phyloP scores from a whole-genome alignment of 1,284 basidiomycete genomes.

The Cutaneotrichosporon mucoides region DNA sequence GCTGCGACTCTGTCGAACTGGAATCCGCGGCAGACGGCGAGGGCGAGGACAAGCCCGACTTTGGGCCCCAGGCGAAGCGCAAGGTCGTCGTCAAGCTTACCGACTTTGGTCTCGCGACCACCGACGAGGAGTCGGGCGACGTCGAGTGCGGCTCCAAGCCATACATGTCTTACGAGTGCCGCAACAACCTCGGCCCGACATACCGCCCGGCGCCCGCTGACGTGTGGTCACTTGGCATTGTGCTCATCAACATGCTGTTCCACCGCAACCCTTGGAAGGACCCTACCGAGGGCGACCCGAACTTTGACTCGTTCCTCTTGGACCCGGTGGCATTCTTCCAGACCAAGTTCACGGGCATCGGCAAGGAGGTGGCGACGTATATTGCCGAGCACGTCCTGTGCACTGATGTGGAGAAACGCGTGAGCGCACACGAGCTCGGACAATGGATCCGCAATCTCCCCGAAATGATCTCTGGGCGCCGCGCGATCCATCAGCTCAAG shows the following conservation, averaged over 20 bases:
- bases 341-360: conserved; percentile 88
- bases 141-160: conserved; percentile 99
- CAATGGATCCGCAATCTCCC: conserved; percentile 79
- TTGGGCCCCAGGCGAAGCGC: conserved; percentile 49
- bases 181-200: conserved; percentile 89
- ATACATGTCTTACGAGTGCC: conserved; percentile 99
- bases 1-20: conserved; percentile 70
- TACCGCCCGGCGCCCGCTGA: conserved; percentile 94
- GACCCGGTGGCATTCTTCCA: conserved; percentile 82
- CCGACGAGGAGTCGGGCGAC: conserved; percentile 80
- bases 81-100: conserved; percentile 84
- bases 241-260: conserved; percentile 98
- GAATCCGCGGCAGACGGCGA: conserved; percentile 37
- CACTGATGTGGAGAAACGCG: conserved; percentile 58
- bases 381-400: conserved; percentile 83
- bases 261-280: conserved; percentile 98
- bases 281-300: conserved; percentile 68
- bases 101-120: conserved; percentile 94
- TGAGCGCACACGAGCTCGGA: conserved; percentile 79
- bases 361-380: conserved; percentile 75
- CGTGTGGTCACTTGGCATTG: conserved; percentile 98
- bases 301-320: conserved; percentile 76
- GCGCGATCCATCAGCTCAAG: conserved; percentile 40
- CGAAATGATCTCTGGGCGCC: conserved; percentile 57
- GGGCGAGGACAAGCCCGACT: conserved; percentile 37